phyloP scores from a whole-genome alignment of 1,284 basidiomycete genomes.

The Rhodotorula sp. region DNA sequence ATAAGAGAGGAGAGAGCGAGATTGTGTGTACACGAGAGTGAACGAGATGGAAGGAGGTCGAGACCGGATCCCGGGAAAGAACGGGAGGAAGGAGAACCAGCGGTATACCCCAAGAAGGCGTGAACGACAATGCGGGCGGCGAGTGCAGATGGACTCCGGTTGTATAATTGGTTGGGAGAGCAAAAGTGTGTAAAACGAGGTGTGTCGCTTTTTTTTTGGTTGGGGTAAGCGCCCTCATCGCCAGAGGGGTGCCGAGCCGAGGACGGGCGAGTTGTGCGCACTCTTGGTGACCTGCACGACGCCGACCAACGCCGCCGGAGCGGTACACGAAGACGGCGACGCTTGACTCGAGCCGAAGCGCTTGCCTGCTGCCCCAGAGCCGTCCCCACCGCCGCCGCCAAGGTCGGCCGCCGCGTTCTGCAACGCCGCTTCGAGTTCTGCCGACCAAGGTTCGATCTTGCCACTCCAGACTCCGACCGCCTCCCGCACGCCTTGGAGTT shows the following conservation, averaged over 20 bases:
- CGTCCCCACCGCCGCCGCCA: background rate
- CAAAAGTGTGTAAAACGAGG: too few species aligned
- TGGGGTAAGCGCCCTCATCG: background rate
- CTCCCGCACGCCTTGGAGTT: conserved; percentile 36
- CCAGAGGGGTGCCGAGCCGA: background rate
- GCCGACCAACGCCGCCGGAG: conserved; percentile 19
- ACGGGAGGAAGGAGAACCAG: background rate
- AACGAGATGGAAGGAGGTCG: background rate
- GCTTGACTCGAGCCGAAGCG: background rate
- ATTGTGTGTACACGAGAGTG: background rate
- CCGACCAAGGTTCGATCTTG: conserved; percentile 30
- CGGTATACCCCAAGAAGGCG: too few species aligned
- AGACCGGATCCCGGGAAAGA: too few species aligned
- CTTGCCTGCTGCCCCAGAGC: background rate
- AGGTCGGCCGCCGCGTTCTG: background rate
- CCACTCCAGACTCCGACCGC: conserved; percentile 40
- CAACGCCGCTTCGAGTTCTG: background rate
- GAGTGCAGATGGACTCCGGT: too few species aligned
- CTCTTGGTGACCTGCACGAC: conserved; percentile 27
- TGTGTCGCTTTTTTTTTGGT: background rate
- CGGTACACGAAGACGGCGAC: conserved; percentile 19
- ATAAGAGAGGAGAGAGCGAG: background rate
- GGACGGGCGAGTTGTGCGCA: conserved; percentile 24
- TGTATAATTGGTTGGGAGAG: too few species aligned
- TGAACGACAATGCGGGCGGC: too few species aligned